phyloP scores from a whole-genome alignment of 2,329 filamentous ascomycete genomes.

The Xylariaceae sp. region DNA sequence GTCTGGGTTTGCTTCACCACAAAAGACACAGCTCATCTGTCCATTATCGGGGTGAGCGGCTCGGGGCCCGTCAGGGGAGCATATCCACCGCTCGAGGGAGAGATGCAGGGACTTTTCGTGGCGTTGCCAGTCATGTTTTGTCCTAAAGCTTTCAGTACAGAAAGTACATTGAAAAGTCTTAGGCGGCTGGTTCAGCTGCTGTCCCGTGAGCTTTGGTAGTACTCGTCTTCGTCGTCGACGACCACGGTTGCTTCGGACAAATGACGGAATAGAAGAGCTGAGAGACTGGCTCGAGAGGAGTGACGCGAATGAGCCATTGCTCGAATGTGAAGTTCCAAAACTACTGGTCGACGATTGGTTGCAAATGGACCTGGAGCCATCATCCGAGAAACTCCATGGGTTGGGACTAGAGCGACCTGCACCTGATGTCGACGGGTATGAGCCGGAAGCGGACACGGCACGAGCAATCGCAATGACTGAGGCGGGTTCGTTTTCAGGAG shows the following conservation, averaged over 20 bases:
- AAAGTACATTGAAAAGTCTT: constrained; percentile 64
- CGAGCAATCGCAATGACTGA: constrained; percentile 54
- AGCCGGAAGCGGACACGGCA: constrained; percentile 51
- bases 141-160: constrained; percentile 62
- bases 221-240: constrained; percentile 47
- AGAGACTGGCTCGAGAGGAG: constrained; percentile 55
- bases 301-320: constrained; percentile 53
- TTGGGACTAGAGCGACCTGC: constrained; percentile 55
- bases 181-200: constrained; percentile 39
- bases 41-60: constrained; percentile 57
- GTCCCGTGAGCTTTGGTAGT: constrained; percentile 35
- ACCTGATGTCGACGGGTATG: constrained; percentile 37
- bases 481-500: constrained; percentile 55
- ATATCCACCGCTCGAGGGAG: constrained; percentile 63
- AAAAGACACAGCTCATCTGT: constrained; percentile 53
- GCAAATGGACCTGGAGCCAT: constrained; percentile 55
- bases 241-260: constrained; percentile 38
- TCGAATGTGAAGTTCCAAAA: constrained; percentile 57
- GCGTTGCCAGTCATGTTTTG: constrained; percentile 65
- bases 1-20: constrained; percentile 50
- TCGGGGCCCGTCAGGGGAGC: constrained; percentile 51
- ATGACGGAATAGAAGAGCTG: constrained; percentile 47
- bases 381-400: constrained; percentile 54
- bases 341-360: constrained; percentile 57
- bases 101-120: constrained; percentile 64